These are phyloP conservation scores for Arabidopsis arenosa DNA, from an alignment of 345 rosid species.

Conservation along the genomic window DNA sequence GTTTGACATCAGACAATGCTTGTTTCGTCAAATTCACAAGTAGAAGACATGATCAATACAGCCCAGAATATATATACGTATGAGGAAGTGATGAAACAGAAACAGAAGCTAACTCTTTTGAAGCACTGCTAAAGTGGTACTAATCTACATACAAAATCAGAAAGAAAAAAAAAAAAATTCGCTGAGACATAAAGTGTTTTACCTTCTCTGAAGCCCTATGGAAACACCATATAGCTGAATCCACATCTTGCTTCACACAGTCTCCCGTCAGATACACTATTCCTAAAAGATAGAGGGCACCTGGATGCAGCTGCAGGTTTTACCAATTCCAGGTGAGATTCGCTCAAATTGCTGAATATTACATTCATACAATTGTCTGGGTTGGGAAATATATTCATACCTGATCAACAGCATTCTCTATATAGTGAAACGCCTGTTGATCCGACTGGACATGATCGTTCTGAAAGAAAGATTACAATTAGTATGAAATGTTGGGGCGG, in stretches of 20 bases:
- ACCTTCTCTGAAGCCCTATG: slow-evolving; percentile 93
- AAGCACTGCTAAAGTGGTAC: neutral
- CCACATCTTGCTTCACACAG: slow-evolving; percentile 86
- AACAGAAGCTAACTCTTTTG: neutral
- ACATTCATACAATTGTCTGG: neutral
- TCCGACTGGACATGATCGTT: slow-evolving; percentile 78
- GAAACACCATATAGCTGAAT: slow-evolving; percentile 94
- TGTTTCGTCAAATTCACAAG: neutral
- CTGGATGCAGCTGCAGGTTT: slow-evolving; percentile 82
- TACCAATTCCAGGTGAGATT: slow-evolving; percentile 43
- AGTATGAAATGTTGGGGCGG: neutral
- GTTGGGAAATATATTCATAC: slow-evolving; percentile 44
- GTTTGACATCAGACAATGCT: neutral
- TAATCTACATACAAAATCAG: neutral
- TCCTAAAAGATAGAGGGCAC: slow-evolving; percentile 93
- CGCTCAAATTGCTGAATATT: neutral
- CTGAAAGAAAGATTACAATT: slow-evolving; percentile 42
- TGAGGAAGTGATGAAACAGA: neutral
- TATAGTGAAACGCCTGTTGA: slow-evolving; percentile 87
- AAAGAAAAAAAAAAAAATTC: neutral
- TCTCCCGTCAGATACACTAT: slow-evolving; percentile 87
- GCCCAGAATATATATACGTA: neutral
- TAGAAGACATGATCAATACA: neutral
- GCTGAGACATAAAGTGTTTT: neutral
- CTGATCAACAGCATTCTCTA: slow-evolving; percentile 96